phyloP scores from a whole-genome alignment of 352 stramenopile species.

The Thalassiosira mediterranea region DNA sequence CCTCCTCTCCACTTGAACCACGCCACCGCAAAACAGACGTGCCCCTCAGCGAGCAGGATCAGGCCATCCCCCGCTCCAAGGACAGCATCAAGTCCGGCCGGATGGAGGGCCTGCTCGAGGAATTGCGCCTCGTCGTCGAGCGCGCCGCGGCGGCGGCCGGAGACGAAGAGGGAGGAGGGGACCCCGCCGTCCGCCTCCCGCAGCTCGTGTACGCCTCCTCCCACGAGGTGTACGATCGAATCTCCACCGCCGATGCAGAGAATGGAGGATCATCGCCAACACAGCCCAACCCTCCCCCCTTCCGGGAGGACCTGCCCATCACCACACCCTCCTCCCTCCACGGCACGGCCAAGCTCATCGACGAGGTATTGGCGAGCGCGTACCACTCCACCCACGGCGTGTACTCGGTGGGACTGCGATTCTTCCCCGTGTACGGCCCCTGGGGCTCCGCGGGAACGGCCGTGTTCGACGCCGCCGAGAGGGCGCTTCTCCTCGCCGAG shows the following conservation, averaged over 20 bases:
- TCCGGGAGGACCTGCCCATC: slow-evolving; percentile 88
- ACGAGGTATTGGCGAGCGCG: slow-evolving; percentile 90
- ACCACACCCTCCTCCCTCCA: slow-evolving; percentile 90
- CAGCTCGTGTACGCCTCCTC: slow-evolving; percentile 92
- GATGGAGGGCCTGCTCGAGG: slow-evolving; percentile 78
- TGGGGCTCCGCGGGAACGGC: slow-evolving; percentile 91
- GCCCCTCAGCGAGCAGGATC: slow-evolving; percentile 34
- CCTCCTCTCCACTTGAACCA: no score
- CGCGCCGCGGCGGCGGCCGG: neutral
- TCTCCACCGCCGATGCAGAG: slow-evolving; percentile 59
- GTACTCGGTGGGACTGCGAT: slow-evolving; percentile 90
- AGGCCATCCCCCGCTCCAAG: slow-evolving; percentile 67
- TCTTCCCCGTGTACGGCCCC: slow-evolving; percentile 95
- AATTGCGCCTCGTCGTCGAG: slow-evolving; percentile 51
- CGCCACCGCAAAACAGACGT: no score
- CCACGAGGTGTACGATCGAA: slow-evolving; percentile 90
- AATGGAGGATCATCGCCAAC: slow-evolving; percentile 13
- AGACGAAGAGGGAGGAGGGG: slow-evolving; percentile 4
- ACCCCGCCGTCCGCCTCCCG: slow-evolving; percentile 35
- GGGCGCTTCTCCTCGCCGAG: slow-evolving; percentile 78
- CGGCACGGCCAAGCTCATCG: slow-evolving; percentile 91
- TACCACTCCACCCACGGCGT: slow-evolving; percentile 92
- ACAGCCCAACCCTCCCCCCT: slow-evolving; percentile 65
- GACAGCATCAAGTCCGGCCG: slow-evolving; percentile 66
- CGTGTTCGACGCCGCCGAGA: slow-evolving; percentile 92